Evolutionary conservation across 169 alveolate species (phyloP), one percentile per base, ranked within the genome.

Genomic region (Plasmodium relictum): DNA sequence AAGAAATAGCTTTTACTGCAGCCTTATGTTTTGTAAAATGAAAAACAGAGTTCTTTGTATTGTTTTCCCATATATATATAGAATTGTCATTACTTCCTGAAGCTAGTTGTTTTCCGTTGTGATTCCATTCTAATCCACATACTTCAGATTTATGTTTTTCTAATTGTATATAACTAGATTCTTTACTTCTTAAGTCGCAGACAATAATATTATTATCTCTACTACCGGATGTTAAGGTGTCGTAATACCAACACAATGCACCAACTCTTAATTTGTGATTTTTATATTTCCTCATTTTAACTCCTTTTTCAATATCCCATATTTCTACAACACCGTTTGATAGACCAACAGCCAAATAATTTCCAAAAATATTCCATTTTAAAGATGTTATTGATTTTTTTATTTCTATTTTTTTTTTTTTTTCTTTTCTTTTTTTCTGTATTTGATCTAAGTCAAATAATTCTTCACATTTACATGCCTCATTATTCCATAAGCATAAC

Each of bases 21-120:
- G 99, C 98, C 37, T 88, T 72, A 73, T 96, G 98, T 61, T 95
- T 94, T 22, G 93, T 83, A 66, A 96, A 93, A 62, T 96, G 96
- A 16, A 89, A 78, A 50, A 95, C 93, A 3, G 96, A 95, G 16
- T 92, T 78, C 73, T 95, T 91, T 94, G 94, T 65, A 93, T 96
- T 0, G 89, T 94, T 45, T 26, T 91, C 93, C 99, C 99, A 98
- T 18, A 98, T 94, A 70, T 93, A 94, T 42, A 98, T 92, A 93
- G 97, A 96, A 93, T 98, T 98, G 76, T 98, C 99, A 91, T 98
- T 98, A 37, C 99, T 99, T 18, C 99, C 99, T 37, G 98, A 95
- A 10, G 99, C 99, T 63, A 98, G 89, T 83, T 95, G 94, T 62
- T 92, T 85, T 31, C 95, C 98, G 70, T 97, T 97, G 70, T 95